Conservation (phyloP, 306 rosid species). For the Arachis stenosperma region DNA sequence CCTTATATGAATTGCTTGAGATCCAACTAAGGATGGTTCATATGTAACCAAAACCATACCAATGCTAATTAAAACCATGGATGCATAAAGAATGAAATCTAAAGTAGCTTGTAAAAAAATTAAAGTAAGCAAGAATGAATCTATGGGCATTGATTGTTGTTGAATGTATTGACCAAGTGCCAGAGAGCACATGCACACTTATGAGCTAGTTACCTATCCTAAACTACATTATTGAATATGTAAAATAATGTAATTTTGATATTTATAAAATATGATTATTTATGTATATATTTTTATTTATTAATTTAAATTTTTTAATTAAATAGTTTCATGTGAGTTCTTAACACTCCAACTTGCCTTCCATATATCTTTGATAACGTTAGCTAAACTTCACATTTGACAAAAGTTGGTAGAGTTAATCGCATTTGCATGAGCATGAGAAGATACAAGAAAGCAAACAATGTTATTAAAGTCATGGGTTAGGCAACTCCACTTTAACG, state of each 20-base stretch:
- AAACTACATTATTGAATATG: no score
- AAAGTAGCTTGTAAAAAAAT: no score
- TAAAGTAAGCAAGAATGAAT: neutral
- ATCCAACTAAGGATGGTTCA: neutral
- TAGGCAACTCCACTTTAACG: slow-evolving; percentile 19
- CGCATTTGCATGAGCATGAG: slow-evolving; percentile 7
- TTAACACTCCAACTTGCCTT: no score
- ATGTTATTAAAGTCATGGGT: slow-evolving; percentile 3
- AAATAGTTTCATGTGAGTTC: no score
- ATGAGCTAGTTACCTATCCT: neutral
- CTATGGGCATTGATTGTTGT: no score
- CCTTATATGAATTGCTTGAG: neutral
- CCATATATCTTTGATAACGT: neutral
- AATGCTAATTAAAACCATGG: no score
- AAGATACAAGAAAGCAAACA: neutral
- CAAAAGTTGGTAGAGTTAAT: neutral
- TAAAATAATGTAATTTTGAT: no score
- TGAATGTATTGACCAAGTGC: neutral
- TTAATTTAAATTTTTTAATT: no score
- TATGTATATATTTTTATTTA: no score
- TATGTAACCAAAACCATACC: no score
- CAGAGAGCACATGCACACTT: neutral
- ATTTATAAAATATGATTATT: no score
- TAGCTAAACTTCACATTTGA: slow-evolving; percentile 10
- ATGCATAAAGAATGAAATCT: no score